A percentile compares a stretch with the other conserved stretches of the same genome.
phyloP scores from a whole-genome alignment of 2,329 filamentous ascomycete species.

The Penicillium sp. region DNA sequence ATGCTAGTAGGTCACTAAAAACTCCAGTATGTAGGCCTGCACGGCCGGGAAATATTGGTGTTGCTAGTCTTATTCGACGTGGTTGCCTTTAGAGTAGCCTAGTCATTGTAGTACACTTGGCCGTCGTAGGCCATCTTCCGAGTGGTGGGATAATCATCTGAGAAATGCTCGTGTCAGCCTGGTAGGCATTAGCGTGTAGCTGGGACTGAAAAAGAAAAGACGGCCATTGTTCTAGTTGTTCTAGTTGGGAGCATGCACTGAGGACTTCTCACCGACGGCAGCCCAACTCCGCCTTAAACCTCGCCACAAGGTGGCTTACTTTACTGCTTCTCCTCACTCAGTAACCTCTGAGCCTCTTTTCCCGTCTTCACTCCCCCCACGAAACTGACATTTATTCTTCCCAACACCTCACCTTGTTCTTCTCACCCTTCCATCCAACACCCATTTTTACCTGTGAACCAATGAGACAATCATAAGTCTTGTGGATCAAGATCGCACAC shows the following conservation, averaged over 20 bases:
- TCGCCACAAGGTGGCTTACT: constrained; percentile 27
- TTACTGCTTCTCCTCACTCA: constrained; percentile 23
- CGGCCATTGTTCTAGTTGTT: too few species aligned
- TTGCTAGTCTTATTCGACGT: too few species aligned
- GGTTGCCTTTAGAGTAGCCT: too few species aligned
- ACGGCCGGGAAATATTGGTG: too few species aligned
- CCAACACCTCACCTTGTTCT: neutral
- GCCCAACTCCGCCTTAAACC: constrained; percentile 18
- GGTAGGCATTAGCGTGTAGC: too few species aligned
- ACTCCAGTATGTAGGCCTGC: too few species aligned
- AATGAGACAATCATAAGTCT: constrained; percentile 29
- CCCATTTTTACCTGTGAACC: constrained; percentile 14
- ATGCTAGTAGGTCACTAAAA: too few species aligned
- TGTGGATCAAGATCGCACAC: constrained; percentile 23
- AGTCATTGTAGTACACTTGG: too few species aligned
- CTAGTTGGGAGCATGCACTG: neutral
- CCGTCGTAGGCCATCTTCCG: too few species aligned
- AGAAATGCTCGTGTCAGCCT: too few species aligned
- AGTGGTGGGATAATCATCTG: too few species aligned
- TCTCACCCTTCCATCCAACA: constrained; percentile 1
- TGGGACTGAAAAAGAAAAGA: too few species aligned
- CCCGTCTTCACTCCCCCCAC: neutral
- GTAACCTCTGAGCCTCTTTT: constrained; percentile 11
- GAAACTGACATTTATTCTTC: neutral
- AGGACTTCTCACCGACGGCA: constrained; percentile 13